Percentiles rank a stretch among this genome's conserved stretches.
These are phyloP conservation scores for Jatropha podagrica DNA, from an alignment of 441 rosid species.

Conservation along the genomic window DNA sequence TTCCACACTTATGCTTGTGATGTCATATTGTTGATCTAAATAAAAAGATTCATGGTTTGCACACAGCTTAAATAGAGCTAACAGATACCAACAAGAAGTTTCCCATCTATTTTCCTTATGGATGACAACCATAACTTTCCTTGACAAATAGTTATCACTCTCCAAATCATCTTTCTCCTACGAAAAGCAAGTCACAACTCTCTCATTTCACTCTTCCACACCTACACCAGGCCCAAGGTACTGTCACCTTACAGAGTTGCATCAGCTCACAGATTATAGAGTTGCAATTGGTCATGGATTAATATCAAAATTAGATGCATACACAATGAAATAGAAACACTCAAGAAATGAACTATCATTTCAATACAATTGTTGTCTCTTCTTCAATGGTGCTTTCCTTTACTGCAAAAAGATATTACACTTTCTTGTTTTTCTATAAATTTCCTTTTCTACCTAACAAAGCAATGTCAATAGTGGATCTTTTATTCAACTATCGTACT, in stretches of 20 bases:
- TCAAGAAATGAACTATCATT: background rate
- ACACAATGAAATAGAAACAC: background rate
- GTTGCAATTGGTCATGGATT: background rate
- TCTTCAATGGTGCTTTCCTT: background rate
- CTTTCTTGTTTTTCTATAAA: background rate
- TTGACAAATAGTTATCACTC: background rate
- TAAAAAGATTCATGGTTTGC: no score
- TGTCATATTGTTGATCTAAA: no score
- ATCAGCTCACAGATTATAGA: background rate
- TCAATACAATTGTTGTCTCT: background rate
- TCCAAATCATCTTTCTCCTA: background rate
- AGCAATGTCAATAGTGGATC: background rate
- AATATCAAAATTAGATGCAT: background rate
- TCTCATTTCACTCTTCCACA: background rate
- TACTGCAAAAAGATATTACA: background rate
- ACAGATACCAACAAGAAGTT: background rate
- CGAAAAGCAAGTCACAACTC: background rate
- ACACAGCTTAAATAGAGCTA: background rate
- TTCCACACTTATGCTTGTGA: no score
- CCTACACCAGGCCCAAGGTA: background rate
- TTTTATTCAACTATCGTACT: background rate
- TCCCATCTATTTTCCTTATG: background rate
- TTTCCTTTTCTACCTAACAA: background rate
- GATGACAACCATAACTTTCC: background rate
- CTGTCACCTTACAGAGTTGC: background rate